Base-by-base conservation (phyloP, 1,284 basidiomycete species). In the Tausonia pullulans region DNA sequence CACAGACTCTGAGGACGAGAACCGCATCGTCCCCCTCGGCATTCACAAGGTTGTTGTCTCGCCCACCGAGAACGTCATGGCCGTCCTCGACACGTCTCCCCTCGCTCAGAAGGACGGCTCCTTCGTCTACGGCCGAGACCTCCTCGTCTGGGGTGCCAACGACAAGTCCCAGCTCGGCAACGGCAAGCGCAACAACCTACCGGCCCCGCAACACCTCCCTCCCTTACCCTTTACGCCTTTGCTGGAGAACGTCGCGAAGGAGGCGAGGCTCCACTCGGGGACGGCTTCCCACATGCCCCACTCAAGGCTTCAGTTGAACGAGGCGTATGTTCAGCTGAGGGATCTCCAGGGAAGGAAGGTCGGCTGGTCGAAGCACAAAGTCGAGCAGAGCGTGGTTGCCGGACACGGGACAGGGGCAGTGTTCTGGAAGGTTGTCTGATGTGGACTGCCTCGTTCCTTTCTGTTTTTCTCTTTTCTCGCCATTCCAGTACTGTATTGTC, bases 141-240 rank as follows among this genome's bases (percentile, higher is more conserved):
- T 81, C n/a, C 77, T 81, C 71, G 77, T 80, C 0, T 81, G 78
- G 77, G 80, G 80, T 7, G 73, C 74, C 10, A 77, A 77, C 64
- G 68, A 75, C 87, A 83, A 87, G 56, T 87, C 83, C 70, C 88
- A 94, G 75, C 81, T 94, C 5, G 94, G 93, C 4, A 93, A 86
- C 67, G 90, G 90, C 52, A 90, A 87, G 74, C 82, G 86, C 63
- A 81, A 84, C 4, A 90, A 87, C 72, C 72, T 86, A 7, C 81
- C 88, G 0, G 78, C 84, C 13, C 92, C 94, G 0, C 78, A 79
- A 66, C 78, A 82, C 69, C 72, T 83, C 11, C 77, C 78, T 9
- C 74, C 78, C 0, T 69, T 81, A 0, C 76, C 78, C 39, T 74
- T 86, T 66, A 77, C 79, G 64, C 75, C 76, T n/a, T 74, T 78